These are phyloP conservation scores for Aphanomyces euteiches DNA, from an alignment of 352 stramenopile genomes.

Conservation along the genomic window DNA sequence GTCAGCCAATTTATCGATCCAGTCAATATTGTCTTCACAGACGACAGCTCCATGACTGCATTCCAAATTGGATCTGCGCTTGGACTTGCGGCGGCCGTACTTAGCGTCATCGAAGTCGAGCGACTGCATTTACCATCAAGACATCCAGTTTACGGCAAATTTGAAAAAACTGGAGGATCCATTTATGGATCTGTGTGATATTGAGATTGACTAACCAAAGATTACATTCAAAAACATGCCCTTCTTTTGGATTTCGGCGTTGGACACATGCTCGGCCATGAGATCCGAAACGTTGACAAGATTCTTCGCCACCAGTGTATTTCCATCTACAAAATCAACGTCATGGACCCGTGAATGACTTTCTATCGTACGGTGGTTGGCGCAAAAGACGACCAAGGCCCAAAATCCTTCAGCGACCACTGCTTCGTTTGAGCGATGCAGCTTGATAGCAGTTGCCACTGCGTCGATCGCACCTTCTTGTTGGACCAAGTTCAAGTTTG, in stretches of 20 bases:
- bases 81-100: slow-evolving; percentile 54
- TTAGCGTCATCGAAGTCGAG: slow-evolving; percentile 71
- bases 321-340: slow-evolving; percentile 45
- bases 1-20: slow-evolving; percentile 82
- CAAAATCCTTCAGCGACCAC: slow-evolving; percentile 69
- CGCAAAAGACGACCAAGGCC: slow-evolving; percentile 75
- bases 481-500: slow-evolving; percentile 56
- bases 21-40: slow-evolving; percentile 70
- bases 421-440: slow-evolving; percentile 57
- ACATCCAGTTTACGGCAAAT: slow-evolving; percentile 66
- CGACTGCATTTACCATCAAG: slow-evolving; percentile 77
- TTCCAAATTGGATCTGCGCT: slow-evolving; percentile 69
- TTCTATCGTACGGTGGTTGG: slow-evolving; percentile 52
- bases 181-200: slow-evolving; percentile 19
- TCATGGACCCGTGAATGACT: neutral
- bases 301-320: slow-evolving; percentile 47
- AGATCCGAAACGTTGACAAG: slow-evolving; percentile 47
- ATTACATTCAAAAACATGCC: slow-evolving; percentile 58
- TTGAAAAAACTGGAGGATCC: slow-evolving; percentile 43
- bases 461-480: slow-evolving; percentile 60
- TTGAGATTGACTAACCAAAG: slow-evolving; percentile 37
- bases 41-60: slow-evolving; percentile 61
- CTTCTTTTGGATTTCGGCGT: slow-evolving; percentile 64
- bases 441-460: slow-evolving; percentile 59
- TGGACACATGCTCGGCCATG: slow-evolving; percentile 43